These are phyloP conservation scores for Roridomyces roridus DNA, from an alignment of 768 basidiomycete species.

Conservation along the genomic window DNA sequence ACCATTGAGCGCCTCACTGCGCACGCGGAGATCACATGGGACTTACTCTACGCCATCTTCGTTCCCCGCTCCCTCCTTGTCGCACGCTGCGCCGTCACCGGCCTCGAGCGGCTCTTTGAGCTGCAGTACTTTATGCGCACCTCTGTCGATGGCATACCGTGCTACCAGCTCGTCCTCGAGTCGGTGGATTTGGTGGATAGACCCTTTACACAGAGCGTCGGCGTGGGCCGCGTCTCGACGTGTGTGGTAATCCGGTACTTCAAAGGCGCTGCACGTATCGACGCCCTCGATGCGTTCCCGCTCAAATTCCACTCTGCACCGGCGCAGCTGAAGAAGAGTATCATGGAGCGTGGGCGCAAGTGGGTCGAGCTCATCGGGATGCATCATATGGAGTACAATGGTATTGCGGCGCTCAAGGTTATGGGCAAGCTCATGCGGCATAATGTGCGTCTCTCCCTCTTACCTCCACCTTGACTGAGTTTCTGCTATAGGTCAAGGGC, in stretches of 20 bases:
- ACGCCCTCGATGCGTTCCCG: conserved; percentile 57
- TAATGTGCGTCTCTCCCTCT: conserved; percentile 43
- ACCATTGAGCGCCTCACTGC: conserved; percentile 53
- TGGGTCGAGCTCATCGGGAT: conserved; percentile 60
- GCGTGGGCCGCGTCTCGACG: conserved; percentile 47
- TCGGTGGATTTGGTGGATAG: conserved; percentile 58
- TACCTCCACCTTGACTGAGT: neutral
- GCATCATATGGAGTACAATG: conserved; percentile 64
- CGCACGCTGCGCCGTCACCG: conserved; percentile 58
- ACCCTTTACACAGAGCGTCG: conserved; percentile 37
- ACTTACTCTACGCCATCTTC: conserved; percentile 60
- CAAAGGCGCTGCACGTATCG: conserved; percentile 58
- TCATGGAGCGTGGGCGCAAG: conserved; percentile 59
- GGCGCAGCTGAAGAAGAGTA: conserved; percentile 43
- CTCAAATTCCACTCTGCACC: conserved; percentile 56
- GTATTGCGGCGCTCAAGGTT: conserved; percentile 49
- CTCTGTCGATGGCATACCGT: conserved; percentile 38
- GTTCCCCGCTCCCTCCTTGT: conserved; percentile 59
- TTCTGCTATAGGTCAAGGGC: conserved; percentile 49
- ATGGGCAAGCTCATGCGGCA: conserved; percentile 49
- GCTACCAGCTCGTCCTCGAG: conserved; percentile 55
- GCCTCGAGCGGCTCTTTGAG: conserved; percentile 55
- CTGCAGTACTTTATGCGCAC: conserved; percentile 47
- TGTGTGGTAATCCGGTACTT: conserved; percentile 48
- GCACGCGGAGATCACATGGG: conserved; percentile 64